Conservation (phyloP, 352 stramenopile genomes). For the Phytopythium montanum region DNA sequence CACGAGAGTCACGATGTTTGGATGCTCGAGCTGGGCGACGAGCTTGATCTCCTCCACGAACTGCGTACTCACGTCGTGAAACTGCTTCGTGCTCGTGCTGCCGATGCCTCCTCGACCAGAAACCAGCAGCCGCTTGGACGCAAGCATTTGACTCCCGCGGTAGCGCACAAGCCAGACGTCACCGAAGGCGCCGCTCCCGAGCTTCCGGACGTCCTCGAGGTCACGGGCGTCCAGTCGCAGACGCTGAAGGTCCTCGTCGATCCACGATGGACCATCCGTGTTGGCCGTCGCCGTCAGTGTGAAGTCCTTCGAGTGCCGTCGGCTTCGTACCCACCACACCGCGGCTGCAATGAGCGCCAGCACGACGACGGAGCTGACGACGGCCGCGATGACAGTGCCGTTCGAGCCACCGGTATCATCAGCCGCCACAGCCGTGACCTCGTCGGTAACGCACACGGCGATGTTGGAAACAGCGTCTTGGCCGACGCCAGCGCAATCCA, state of each 20-base stretch:
- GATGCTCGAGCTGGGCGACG: constrained; percentile 16
- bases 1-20: constrained; percentile 28
- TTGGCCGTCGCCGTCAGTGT: too few species aligned
- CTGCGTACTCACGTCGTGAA: background rate
- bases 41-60: constrained; percentile 39
- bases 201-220: constrained; percentile 15
- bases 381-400: too few species aligned
- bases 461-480: background rate
- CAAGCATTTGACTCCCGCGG: constrained; percentile 13
- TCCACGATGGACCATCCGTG: constrained; percentile 7
- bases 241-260: constrained; percentile 14
- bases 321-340: too few species aligned
- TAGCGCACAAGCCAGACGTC: constrained; percentile 24
- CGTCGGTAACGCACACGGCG: constrained; percentile 1
- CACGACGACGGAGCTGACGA: too few species aligned
- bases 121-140: constrained; percentile 17
- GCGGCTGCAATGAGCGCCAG: too few species aligned
- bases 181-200: constrained; percentile 15
- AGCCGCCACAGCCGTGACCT: too few species aligned
- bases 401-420: too few species aligned
- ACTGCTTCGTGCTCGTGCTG: background rate
- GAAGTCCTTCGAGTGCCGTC: too few species aligned
- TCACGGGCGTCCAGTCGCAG: constrained; percentile 16
- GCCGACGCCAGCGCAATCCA: background rate
- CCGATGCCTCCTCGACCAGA: background rate